Evolutionary conservation across 192 early-diverging fungal species (phyloP).

Genomic region (Helicostylum pulchrum): DNA sequence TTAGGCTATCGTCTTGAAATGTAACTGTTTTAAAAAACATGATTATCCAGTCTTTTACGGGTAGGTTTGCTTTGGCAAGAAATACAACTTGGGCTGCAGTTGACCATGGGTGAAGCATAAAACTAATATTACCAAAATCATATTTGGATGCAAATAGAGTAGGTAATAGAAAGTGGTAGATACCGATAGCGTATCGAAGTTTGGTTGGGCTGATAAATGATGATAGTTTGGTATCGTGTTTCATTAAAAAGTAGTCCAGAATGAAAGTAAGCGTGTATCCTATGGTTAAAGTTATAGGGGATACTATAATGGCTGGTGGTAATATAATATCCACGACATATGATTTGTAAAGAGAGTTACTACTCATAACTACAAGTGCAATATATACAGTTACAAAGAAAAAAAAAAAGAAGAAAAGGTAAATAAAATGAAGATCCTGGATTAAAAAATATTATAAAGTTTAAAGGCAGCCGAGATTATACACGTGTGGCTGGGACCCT

Average conservation of each 20-base stretch:
- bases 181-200: background rate
- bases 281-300: background rate
- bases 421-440: background rate
- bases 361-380: background rate
- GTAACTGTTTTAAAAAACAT: background rate
- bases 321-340: background rate
- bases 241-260: constrained; percentile 4
- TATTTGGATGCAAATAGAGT: background rate
- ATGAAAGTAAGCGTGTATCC: background rate
- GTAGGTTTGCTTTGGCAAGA: background rate
- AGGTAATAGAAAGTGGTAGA: background rate
- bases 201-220: background rate
- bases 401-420: background rate
- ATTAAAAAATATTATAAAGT: too few species aligned
- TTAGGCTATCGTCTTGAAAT: constrained; percentile 4
- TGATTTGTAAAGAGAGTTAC: background rate
- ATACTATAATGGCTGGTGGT: background rate
- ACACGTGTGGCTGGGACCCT: too few species aligned
- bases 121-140: constrained; percentile 6
- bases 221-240: background rate
- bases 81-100: background rate
- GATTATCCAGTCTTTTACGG: background rate
- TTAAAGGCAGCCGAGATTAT: too few species aligned
- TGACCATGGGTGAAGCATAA: constrained; percentile 10
- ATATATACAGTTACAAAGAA: too few species aligned